Conservation (phyloP, 352 stramenopile genomes). For the Globisporangium lucens region DNA sequence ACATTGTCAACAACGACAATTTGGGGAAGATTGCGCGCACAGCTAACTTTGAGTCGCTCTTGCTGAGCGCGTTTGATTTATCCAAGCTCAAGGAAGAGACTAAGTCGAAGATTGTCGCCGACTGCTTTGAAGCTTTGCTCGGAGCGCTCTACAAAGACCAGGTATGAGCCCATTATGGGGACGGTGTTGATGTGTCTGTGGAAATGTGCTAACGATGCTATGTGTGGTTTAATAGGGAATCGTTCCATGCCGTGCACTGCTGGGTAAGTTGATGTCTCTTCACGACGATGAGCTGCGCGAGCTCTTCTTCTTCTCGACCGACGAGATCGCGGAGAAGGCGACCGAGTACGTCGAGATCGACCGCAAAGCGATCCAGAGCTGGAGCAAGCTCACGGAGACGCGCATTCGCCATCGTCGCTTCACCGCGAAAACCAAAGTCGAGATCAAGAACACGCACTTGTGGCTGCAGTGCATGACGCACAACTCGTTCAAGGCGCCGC, state of each 20-base stretch:
- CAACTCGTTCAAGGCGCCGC: conserved; percentile 65
- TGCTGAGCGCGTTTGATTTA: conserved; percentile 73
- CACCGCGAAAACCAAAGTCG: conserved; percentile 36
- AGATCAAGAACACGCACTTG: conserved; percentile 62
- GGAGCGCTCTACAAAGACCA: conserved; percentile 83
- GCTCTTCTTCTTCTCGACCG: conserved; percentile 54
- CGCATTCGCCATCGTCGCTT: conserved; percentile 59
- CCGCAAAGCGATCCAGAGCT: conserved; percentile 44
- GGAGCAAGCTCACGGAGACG: conserved; percentile 41
- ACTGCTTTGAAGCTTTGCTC: conserved; percentile 81
- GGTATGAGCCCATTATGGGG: conserved; percentile 9
- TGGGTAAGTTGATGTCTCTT: conserved; percentile 58
- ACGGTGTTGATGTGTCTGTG: neutral
- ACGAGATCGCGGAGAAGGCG: conserved; percentile 44
- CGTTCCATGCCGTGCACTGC: conserved; percentile 52
- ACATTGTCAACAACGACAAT: conserved; percentile 76
- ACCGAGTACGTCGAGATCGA: conserved; percentile 55
- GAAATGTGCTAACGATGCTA: neutral
- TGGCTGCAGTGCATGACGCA: conserved; percentile 82
- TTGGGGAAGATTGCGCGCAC: conserved; percentile 73
- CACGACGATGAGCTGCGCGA: conserved; percentile 55
- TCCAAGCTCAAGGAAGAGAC: conserved; percentile 41
- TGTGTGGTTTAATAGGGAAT: conserved; percentile 31
- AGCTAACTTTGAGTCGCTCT: conserved; percentile 70
- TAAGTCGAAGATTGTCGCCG: conserved; percentile 74